A percentile compares a stretch with the other conserved stretches of the same genome.
Conservation (phyloP, 1,284 basidiomycete species). For the Cutaneotrichosporon sp. region DNA sequence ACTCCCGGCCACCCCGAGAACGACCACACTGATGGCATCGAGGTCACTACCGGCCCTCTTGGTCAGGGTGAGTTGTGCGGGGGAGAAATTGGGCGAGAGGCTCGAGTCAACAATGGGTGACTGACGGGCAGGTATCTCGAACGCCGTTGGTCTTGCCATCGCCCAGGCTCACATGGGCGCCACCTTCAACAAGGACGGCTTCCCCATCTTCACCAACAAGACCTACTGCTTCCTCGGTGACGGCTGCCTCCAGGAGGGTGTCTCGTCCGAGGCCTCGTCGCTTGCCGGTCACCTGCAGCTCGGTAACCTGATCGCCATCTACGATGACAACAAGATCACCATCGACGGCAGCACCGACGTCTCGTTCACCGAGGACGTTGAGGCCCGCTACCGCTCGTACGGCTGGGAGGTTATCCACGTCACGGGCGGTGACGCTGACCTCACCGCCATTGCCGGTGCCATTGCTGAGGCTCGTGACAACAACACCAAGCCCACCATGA, state of each 20-base stretch:
- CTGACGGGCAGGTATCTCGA: constrained; percentile 63
- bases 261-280: constrained; percentile 84
- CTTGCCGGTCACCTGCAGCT: constrained; percentile 88
- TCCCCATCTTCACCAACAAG: constrained; percentile 82
- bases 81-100: background rate
- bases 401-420: constrained; percentile 91
- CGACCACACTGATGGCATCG: constrained; percentile 84
- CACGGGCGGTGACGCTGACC: constrained; percentile 79
- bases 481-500: constrained; percentile 80
- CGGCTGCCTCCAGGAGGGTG: constrained; percentile 95
- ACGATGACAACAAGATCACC: constrained; percentile 91
- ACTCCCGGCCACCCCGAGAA: constrained; percentile 91
- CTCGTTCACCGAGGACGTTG: constrained; percentile 92
- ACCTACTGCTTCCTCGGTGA: constrained; percentile 93
- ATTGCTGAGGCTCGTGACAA: constrained; percentile 74
- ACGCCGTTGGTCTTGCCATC: constrained; percentile 89
- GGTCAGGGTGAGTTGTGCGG: constrained; percentile 66
- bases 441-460: constrained; percentile 73
- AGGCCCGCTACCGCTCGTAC: constrained; percentile 81
- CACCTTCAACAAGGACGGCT: constrained; percentile 83
- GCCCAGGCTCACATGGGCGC: constrained; percentile 87
- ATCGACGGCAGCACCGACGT: constrained; percentile 91
- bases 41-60: constrained; percentile 94
- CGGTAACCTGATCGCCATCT: constrained; percentile 86
- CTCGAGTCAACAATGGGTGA: background rate